Percentiles rank a stretch among this genome's conserved stretches.
Evolutionary conservation across 805 yeast species (phyloP).

Genomic region (Ogataea philodendri): DNA sequence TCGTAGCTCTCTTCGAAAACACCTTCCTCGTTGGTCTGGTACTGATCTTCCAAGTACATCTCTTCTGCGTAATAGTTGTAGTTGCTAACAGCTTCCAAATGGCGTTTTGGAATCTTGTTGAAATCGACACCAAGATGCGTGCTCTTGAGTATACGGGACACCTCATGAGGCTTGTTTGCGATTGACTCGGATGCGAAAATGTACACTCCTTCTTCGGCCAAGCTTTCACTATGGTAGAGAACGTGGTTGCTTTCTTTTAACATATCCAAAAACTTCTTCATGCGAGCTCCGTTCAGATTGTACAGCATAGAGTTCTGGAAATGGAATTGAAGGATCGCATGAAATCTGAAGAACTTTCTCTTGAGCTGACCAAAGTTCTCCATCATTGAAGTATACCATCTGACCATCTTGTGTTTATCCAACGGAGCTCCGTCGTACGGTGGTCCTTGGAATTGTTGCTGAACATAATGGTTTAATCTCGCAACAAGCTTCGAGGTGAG

Average conservation of each 20-base stretch:
- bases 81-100: conserved; percentile 31
- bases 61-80: conserved; percentile 26
- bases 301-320: conserved; percentile 73
- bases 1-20: conserved; percentile 36
- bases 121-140: conserved; percentile 53
- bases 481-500: conserved; percentile 67
- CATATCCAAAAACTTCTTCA: conserved; percentile 52
- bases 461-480: conserved; percentile 66
- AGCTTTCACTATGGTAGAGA: conserved; percentile 61
- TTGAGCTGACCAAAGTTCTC: conserved; percentile 75
- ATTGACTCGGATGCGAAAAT: conserved; percentile 70
- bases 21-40: conserved; percentile 10
- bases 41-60: conserved; percentile 8
- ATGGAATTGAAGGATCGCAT: conserved; percentile 60
- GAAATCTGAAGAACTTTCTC: conserved; percentile 78
- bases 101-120: conserved; percentile 34
- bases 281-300: conserved; percentile 48
- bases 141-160: conserved; percentile 44
- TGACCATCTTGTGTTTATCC: conserved; percentile 42
- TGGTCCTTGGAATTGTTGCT: conserved; percentile 69
- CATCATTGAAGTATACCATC: conserved; percentile 67
- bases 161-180: conserved; percentile 40
- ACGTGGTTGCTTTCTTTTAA: conserved; percentile 69
- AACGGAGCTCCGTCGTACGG: conserved; percentile 36
- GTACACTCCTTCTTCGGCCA: conserved; percentile 75